Percentiles rank a stretch among this genome's conserved stretches.
These are phyloP conservation scores for Verticillium albo-atrum DNA, from an alignment of 2,329 filamentous ascomycete genomes.

Conservation along the genomic window DNA sequence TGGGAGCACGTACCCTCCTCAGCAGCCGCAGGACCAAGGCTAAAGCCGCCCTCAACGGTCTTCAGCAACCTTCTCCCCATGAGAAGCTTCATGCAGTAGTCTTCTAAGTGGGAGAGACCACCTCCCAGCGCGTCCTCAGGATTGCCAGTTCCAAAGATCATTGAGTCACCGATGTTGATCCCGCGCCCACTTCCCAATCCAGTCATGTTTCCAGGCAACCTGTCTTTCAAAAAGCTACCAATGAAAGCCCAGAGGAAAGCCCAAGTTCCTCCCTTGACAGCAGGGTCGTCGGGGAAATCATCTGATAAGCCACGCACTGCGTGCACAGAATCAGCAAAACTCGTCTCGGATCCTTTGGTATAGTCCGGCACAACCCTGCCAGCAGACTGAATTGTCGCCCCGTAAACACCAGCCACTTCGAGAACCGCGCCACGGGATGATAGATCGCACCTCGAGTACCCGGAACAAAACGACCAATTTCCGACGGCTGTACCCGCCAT, in stretches of 20 bases:
- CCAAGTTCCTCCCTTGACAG: too few relatives aligned
- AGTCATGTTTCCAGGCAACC: not conserved
- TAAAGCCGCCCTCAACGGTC: not conserved
- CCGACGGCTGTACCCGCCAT: not conserved
- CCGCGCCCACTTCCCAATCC: not conserved
- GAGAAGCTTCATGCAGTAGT: not conserved
- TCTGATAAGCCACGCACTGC: not conserved
- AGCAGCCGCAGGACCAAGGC: not conserved
- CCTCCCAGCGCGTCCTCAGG: not conserved
- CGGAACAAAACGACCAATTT: not conserved
- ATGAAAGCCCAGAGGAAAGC: not conserved
- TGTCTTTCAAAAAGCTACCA: not conserved
- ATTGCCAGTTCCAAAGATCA: not conserved
- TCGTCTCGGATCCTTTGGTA: too few relatives aligned
- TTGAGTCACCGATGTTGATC: not conserved
- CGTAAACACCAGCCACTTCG: not conserved
- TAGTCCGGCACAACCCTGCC: not conserved
- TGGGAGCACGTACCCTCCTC: not conserved
- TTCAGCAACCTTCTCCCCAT: not conserved
- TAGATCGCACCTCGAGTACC: not conserved
- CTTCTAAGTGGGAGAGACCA: not conserved
- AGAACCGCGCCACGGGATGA: not conserved
- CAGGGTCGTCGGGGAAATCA: not conserved
- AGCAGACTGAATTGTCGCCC: not conserved
- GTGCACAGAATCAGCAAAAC: not conserved